phyloP scores from a whole-genome alignment of 140 eudicot species.

The Anethum foeniculum region DNA sequence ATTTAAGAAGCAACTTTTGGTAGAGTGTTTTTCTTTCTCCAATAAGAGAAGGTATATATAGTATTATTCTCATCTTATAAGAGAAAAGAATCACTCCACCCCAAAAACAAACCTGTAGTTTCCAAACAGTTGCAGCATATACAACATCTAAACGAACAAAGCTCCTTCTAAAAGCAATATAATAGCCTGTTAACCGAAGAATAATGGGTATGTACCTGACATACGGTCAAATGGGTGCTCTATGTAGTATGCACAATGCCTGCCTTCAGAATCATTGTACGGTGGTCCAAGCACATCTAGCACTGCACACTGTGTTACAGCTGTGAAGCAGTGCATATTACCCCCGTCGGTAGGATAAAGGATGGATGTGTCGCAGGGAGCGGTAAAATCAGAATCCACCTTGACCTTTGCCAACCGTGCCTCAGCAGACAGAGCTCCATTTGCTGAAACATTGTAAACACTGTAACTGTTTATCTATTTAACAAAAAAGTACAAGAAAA shows the following conservation, averaged over 20 bases:
- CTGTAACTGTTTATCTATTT: not conserved
- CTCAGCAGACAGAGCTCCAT: constrained; percentile 20
- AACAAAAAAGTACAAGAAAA: not conserved
- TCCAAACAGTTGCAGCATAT: not conserved
- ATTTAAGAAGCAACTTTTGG: not conserved
- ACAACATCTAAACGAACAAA: not conserved
- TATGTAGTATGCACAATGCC: constrained; percentile 75
- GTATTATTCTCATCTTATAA: not conserved
- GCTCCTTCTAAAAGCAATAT: not conserved
- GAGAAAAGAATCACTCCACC: not conserved
- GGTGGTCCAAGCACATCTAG: constrained; percentile 97
- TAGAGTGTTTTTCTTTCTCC: not conserved
- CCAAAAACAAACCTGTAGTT: not conserved
- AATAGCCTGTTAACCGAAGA: not conserved
- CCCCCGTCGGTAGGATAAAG: constrained; percentile 88
- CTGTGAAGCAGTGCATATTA: constrained; percentile 93
- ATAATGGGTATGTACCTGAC: constrained; percentile 35
- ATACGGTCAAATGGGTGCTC: constrained; percentile 36
- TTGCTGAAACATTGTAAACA: constrained; percentile 10
- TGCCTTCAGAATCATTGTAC: constrained; percentile 67
- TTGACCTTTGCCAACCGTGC: constrained; percentile 62
- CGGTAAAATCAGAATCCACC: constrained; percentile 54
- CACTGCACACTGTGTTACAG: constrained; percentile 72
- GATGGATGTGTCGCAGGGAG: constrained; percentile 62
- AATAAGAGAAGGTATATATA: not conserved